Evolutionary conservation across 495 filamentous ascomycete species (phyloP), one percentile per base, ranked within the genome.

Genomic region (Aspergillus cristatus): DNA sequence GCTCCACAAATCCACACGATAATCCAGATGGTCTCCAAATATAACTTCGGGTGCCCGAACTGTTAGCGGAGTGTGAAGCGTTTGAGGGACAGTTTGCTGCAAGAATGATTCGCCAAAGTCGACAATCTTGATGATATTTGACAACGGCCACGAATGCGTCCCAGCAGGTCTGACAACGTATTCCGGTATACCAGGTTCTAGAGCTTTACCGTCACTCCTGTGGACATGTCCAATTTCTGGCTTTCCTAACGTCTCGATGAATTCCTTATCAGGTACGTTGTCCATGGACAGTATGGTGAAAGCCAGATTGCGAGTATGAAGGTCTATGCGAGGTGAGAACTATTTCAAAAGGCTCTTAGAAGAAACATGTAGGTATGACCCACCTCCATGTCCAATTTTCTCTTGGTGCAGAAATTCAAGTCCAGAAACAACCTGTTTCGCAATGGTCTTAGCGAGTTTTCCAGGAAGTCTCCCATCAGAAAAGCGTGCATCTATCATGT

Each of bases 291-390:
- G 46, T n/a, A 55, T 42, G 7, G 47, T 46, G 34, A 72, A 69
- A 28, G 59, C 56, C 18, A 74, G 46, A 45, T 75, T 75, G 32
- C 67, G 62, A 28, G 68, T 64, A 43, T 69, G 64, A 11, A 72
- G 46, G 45, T 69, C 20, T 24, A 24, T 24, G 20, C 20, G 8
- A 24, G 20, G 20, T 24, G 20, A 24, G 20, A 24, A 24, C 20
- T 24, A 24, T 24, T 24, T 24, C 4, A 24, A 24, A 24, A 24
- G 4, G 20, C 8, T 24, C 69, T 57, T 36, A n/a, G 30, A 34
- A 28, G 28, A 5, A 24, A 24, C 20, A 24, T 24, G 20, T 5
- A 13, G 18, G 18, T 25, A 32, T 25, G 20, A 24, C 33, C 11
- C 48, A 67, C 64, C 61, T 56, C 66, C 65, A 56, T 63, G 64